Evolutionary conservation across 2,329 filamentous ascomycete species (phyloP), one percentile per base, ranked within the genome.

Genomic region (Cercospora berteroae): DNA sequence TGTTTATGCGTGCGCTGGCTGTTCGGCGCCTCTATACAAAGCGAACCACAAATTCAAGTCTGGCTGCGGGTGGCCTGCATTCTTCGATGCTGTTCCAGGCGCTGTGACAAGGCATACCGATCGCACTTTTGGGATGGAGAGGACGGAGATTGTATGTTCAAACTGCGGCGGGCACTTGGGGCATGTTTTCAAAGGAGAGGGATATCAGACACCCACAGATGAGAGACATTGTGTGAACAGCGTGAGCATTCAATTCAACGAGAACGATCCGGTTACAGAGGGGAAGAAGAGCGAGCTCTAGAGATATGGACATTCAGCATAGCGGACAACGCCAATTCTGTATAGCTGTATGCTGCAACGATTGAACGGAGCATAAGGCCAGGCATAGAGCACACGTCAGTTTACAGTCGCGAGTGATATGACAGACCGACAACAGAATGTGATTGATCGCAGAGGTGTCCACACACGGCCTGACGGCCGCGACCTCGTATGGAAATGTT

Each of bases 171-270:
- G 95, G 1, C 93, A 96, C 80, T 79, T 96, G 68, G 93, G 93
- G 27, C 93, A 96, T 83, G 92, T 96, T 16, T 96, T 96, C 80
- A 94, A 95, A 83, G 93, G 93, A 12, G 93, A 96, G 80, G 90
- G 91, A 20, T 94, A 89, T 76, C 76, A 84, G 8, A 96, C 91
- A 23, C 93, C 95, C 5, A 98, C 94, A 20, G 90, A 99, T 79
- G 95, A 99, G 87, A 86, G 95, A 69, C 95, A 99, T 82, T 99
- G 95, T 77, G 95, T 99, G 67, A 99, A 98, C 78, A 95, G 92
- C 76, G 82, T 98, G 63, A 96, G 92, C 78, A 83, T 98, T 80
- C 95, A 89, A 74, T 98, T 99, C 77, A 86, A 84, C 1, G 85
- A 91, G 59, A 89, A 92, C 70, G 86, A 87, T 73, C 81, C 83